phyloP scores from a whole-genome alignment of 2,329 filamentous ascomycete species.

The Cordyceps militaris region DNA sequence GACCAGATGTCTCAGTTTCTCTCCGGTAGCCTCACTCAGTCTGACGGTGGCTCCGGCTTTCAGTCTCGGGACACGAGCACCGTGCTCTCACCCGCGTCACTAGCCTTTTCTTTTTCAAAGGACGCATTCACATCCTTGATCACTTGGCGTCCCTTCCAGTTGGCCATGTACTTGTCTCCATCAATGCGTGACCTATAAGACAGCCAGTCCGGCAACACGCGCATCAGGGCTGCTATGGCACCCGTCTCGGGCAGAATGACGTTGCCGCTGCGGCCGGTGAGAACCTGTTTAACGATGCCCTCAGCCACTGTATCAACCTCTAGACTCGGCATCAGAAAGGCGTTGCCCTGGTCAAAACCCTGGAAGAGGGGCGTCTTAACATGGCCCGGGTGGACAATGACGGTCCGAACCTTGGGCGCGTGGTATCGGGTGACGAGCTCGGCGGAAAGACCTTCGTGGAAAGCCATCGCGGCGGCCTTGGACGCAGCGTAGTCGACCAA shows the following conservation, averaged over 20 bases:
- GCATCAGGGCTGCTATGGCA: slow-evolving; percentile 34
- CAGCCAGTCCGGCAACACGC: slow-evolving; percentile 57
- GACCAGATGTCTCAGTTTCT: background rate
- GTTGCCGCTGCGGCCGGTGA: slow-evolving; percentile 40
- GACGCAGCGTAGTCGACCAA: slow-evolving; percentile 62
- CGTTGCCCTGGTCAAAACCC: slow-evolving; percentile 49
- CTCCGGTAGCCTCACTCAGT: background rate
- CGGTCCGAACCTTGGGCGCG: slow-evolving; percentile 56
- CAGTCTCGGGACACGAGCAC: slow-evolving; percentile 29
- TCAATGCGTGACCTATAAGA: slow-evolving; percentile 44
- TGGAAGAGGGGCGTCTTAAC: slow-evolving; percentile 30
- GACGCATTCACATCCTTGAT: slow-evolving; percentile 37
- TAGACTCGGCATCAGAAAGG: slow-evolving; percentile 28
- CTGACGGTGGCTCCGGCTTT: background rate
- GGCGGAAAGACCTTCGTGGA: slow-evolving; percentile 58
- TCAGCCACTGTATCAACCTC: slow-evolving; percentile 36
- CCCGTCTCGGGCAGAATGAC: slow-evolving; percentile 39
- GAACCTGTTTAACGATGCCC: slow-evolving; percentile 42
- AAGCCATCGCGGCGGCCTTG: slow-evolving; percentile 59
- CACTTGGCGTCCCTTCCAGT: slow-evolving; percentile 41
- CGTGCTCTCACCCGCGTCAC: slow-evolving; percentile 27
- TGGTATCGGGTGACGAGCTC: slow-evolving; percentile 55
- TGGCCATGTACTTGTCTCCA: slow-evolving; percentile 33
- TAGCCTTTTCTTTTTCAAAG: slow-evolving; percentile 24
- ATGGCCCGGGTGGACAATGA: slow-evolving; percentile 52